These are phyloP conservation scores for Fusarium solani-melongenae DNA, from an alignment of 2,329 filamentous ascomycete species.

Conservation along the genomic window DNA sequence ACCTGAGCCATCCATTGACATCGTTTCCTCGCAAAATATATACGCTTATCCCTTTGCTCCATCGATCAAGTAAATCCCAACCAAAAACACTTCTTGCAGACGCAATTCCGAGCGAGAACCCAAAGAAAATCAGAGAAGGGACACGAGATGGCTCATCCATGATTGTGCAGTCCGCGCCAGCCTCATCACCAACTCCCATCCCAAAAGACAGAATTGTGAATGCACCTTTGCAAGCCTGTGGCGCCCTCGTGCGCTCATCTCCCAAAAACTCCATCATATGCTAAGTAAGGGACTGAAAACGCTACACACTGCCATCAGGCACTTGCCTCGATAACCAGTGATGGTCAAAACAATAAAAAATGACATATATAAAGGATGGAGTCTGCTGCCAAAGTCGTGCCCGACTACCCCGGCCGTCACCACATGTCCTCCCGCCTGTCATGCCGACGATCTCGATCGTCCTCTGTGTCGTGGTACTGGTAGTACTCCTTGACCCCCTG, in stretches of 20 bases:
- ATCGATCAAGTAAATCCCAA: slow-evolving; percentile 30
- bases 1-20: slow-evolving; percentile 8
- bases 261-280: slow-evolving; percentile 51
- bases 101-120: slow-evolving; percentile 13
- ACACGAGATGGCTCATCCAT: slow-evolving; percentile 23
- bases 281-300: slow-evolving; percentile 41
- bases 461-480: slow-evolving; percentile 50
- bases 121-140: slow-evolving; percentile 19
- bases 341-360: slow-evolving; percentile 31
- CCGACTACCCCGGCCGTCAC: slow-evolving; percentile 45
- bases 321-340: slow-evolving; percentile 32
- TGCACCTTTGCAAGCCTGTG: slow-evolving; percentile 34
- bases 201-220: slow-evolving; percentile 28
- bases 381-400: slow-evolving; percentile 21
- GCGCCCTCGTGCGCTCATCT: slow-evolving; percentile 38
- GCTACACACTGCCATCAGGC: slow-evolving; percentile 34
- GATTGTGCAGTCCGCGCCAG: slow-evolving; percentile 24
- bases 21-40: slow-evolving; percentile 30
- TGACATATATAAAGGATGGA: slow-evolving; percentile 37
- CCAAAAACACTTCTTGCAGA: slow-evolving; percentile 21
- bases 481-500: slow-evolving; percentile 56
- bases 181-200: slow-evolving; percentile 28
- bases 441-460: slow-evolving; percentile 48
- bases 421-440: slow-evolving; percentile 57
- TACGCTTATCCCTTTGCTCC: slow-evolving; percentile 40